Percentiles rank a stretch among this genome's conserved stretches.
These are phyloP conservation scores for Entamoeba histolytica DNA, from an alignment of 208 protist species.

Conservation along the genomic window DNA sequence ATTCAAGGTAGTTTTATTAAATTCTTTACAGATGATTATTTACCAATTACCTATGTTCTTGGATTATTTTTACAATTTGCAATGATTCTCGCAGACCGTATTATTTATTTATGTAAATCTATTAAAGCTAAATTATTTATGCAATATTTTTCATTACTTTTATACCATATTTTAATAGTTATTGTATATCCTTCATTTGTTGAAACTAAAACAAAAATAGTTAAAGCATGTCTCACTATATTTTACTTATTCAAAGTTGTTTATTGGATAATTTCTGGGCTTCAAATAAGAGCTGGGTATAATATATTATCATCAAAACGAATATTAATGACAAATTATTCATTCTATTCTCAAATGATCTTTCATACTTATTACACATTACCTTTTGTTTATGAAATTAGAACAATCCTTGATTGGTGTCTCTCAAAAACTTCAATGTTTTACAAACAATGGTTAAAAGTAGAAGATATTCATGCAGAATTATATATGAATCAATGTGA, in stretches of 20 bases:
- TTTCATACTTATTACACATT: background rate
- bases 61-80: background rate
- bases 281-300: background rate
- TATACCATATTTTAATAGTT: background rate
- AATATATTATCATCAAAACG: background rate
- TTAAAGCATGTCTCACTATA: background rate
- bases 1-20: background rate
- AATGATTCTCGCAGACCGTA: background rate
- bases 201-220: background rate
- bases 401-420: background rate
- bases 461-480: background rate
- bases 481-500: background rate
- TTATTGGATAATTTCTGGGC: background rate
- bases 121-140: background rate
- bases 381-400: background rate
- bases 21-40: background rate
- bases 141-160: background rate
- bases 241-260: background rate
- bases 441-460: background rate
- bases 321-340: background rate
- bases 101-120: background rate
- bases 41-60: background rate
- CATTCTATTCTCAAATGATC: background rate
- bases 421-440: background rate
- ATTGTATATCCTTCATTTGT: background rate